Evolutionary conservation across 805 yeast species (phyloP).

Genomic region (Saccharomyces mikatae): DNA sequence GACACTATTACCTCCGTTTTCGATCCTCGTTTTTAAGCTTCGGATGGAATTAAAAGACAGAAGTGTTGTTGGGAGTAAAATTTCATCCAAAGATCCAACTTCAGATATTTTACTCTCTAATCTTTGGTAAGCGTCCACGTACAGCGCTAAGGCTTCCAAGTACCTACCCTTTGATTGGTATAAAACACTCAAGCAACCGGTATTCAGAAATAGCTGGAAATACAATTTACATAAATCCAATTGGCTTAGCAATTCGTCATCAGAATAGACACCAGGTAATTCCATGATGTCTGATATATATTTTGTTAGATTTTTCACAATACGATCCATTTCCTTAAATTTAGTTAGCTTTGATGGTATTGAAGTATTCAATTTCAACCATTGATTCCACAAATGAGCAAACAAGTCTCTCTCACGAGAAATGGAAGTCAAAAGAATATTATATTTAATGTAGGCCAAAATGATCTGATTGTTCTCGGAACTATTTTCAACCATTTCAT

Average conservation of each 20-base stretch:
- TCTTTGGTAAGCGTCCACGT: constrained; percentile 19
- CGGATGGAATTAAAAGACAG: constrained; percentile 37
- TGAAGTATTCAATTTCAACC: constrained; percentile 14
- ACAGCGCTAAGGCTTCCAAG: constrained; percentile 26
- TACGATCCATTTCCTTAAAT: constrained; percentile 31
- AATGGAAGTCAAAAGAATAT: constrained; percentile 54
- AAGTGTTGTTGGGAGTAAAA: constrained; percentile 17
- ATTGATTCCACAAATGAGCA: constrained; percentile 27
- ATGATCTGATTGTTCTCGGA: constrained; percentile 68
- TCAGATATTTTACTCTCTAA: constrained; percentile 10
- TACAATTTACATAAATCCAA: constrained; percentile 19
- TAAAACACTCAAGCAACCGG: constrained; percentile 23
- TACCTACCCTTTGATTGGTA: constrained; percentile 24
- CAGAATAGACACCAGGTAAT: constrained; percentile 87
- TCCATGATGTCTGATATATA: constrained; percentile 58
- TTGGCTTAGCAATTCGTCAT: constrained; percentile 50
- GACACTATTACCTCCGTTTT: constrained; percentile 24
- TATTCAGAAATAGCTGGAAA: constrained; percentile 15
- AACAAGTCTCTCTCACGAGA: constrained; percentile 59
- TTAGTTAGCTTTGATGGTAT: constrained; percentile 22
- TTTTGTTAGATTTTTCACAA: constrained; percentile 36
- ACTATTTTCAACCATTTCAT: constrained; percentile 25
- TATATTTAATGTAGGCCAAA: constrained; percentile 66
- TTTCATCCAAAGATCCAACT: constrained; percentile 4
- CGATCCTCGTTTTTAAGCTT: constrained; percentile 41